Evolutionary conservation across 1,284 basidiomycete genomes (phyloP), one percentile per base, ranked within the genome.

Genomic region (Leccinum solheimii): DNA sequence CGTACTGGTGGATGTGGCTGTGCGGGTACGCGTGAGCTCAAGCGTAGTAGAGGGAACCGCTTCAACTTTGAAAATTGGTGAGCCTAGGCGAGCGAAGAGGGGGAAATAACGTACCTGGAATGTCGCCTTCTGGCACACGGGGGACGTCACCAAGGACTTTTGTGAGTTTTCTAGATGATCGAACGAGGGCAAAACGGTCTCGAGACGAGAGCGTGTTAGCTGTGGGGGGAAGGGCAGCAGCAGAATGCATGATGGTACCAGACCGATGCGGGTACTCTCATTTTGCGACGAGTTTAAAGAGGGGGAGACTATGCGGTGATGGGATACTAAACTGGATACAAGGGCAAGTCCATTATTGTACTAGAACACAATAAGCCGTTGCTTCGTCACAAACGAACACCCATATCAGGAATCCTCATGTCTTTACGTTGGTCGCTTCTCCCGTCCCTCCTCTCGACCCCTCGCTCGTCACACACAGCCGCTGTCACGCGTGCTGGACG

Each of bases 141-240:
- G 87, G 87, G 7, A 86, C 83, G 34, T 79, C 77, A 14, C 87
- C 87, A 8, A 89, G 76, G 30, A 89, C 72, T 53, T 82, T 81
- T 45, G 81, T 81, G 16, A 90, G 80, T 73, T 89, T 89, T 65
- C 81, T 83, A 40, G 84, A 82, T 16, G 83, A 82, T 38, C 83
- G 82, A 57, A 86, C 70, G 27, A 88, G 80, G 58, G 84, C 83
- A 6, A 78, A 72, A 21, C 86, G 83, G 69, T 88, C 83, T 30
- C 77, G 69, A 9, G 79, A 67, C 7, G 83, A 83, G 54, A 87
- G 74, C 11, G 78, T 76, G 70, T 89, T 88, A 34, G 76, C 81
- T 21, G 87, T 88, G 0, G 85, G 85, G 1, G 87, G 86, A 3
- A 59, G 40, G 26, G 5, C 10, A 32, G 65, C 56, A 26, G 67